Evolutionary conservation across 768 basidiomycete genomes (phyloP).

Genomic region (Pleurotus tuber-regium): DNA sequence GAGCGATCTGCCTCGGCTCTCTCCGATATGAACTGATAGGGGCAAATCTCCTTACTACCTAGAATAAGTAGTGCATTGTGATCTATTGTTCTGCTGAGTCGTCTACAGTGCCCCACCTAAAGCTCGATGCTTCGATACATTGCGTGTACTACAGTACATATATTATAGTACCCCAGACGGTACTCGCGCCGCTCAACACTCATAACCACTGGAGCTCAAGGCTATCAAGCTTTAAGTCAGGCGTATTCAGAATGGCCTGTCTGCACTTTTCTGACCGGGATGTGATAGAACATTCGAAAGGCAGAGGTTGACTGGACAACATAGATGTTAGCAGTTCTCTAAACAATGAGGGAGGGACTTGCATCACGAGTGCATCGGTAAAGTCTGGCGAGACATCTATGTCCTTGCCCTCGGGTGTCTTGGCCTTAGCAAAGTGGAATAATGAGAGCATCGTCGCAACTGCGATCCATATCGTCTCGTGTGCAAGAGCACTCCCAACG

Average conservation of each 20-base stretch:
- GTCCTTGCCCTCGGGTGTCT: conserved; percentile 18
- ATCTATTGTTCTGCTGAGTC: too few relatives aligned
- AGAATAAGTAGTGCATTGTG: too few relatives aligned
- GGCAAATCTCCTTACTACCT: too few relatives aligned
- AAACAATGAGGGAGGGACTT: not conserved
- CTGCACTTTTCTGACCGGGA: not conserved
- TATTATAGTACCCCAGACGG: too few relatives aligned
- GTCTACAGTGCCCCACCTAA: too few relatives aligned
- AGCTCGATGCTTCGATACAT: too few relatives aligned
- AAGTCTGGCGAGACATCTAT: conserved; percentile 4
- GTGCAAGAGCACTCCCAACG: not conserved
- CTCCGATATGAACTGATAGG: too few relatives aligned
- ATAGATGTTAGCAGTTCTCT: not conserved
- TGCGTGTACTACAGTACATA: too few relatives aligned
- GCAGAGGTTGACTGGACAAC: not conserved
- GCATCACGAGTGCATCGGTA: not conserved
- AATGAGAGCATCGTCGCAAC: conserved; percentile 30
- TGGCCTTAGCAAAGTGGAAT: conserved; percentile 28
- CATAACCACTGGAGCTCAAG: conserved; percentile 1
- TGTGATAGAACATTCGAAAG: not conserved
- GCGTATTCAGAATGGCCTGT: not conserved
- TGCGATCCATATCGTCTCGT: conserved; percentile 26
- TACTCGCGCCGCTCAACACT: too few relatives aligned
- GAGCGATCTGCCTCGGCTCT: too few relatives aligned
- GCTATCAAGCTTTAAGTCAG: conserved; percentile 1